Evolutionary conservation across 2,329 filamentous ascomycete genomes (phyloP).

Genomic region (Colletotrichum ledebouriae): DNA sequence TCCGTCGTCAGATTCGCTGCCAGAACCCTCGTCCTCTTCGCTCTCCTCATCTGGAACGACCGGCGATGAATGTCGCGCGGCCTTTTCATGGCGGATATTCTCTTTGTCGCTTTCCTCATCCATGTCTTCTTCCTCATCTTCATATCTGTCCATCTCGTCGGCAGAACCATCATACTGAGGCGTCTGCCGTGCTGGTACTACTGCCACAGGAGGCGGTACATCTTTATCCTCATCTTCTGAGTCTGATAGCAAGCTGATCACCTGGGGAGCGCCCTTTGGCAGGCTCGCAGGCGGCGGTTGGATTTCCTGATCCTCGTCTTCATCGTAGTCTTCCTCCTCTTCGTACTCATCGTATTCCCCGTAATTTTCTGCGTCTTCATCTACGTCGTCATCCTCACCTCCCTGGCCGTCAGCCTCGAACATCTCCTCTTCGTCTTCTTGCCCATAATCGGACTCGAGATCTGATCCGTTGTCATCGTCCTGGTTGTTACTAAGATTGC

Average conservation of each 20-base stretch:
- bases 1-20: constrained; percentile 9
- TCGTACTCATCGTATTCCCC: constrained; percentile 37
- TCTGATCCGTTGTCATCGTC: constrained; percentile 43
- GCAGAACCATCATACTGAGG: constrained; percentile 37
- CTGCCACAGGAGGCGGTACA: constrained; percentile 11
- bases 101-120: constrained; percentile 17
- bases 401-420: constrained; percentile 27
- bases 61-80: constrained; percentile 2
- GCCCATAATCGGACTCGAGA: constrained; percentile 42
- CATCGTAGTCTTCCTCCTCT: constrained; percentile 42
- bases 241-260: constrained; percentile 43
- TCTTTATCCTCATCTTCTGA: constrained; percentile 41
- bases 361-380: constrained; percentile 33
- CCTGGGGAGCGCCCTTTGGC: constrained; percentile 29
- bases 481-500: constrained; percentile 43
- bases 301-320: constrained; percentile 36
- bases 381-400: constrained; percentile 38
- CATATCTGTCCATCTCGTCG: constrained; percentile 25
- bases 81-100: background rate
- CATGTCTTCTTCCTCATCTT: constrained; percentile 22
- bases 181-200: background rate
- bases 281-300: constrained; percentile 6
- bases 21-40: constrained; percentile 23
- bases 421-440: constrained; percentile 35
- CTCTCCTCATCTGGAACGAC: constrained; percentile 19